These are phyloP conservation scores for Colletotrichum tropicicola DNA, from an alignment of 2,329 filamentous ascomycete species.

Conservation along the genomic window DNA sequence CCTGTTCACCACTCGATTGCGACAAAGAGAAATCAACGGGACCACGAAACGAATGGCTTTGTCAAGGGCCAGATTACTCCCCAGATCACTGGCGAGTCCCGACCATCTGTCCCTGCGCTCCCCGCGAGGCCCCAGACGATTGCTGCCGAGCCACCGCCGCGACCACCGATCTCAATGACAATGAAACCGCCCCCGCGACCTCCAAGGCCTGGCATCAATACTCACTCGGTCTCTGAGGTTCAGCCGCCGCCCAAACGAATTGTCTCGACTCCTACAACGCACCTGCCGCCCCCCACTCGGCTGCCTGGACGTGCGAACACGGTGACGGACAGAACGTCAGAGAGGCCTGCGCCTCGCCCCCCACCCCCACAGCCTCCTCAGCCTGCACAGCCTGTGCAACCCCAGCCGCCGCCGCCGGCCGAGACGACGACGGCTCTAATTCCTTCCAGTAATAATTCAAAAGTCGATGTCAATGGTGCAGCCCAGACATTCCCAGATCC, in stretches of 20 bases:
- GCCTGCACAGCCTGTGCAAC: conserved; percentile 6
- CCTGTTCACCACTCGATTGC: conserved; percentile 60
- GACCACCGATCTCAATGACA: conserved; percentile 37
- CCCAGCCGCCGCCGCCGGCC: conserved; percentile 35
- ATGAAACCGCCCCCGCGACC: conserved; percentile 55
- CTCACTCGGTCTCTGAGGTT: conserved; percentile 34
- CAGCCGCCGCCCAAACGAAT: conserved; percentile 37
- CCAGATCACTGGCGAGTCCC: conserved; percentile 52
- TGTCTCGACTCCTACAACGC: conserved; percentile 30
- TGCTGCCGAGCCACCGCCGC: conserved; percentile 39
- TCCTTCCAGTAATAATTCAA: conserved; percentile 41
- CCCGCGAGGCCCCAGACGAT: conserved; percentile 56
- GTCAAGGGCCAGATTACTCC: conserved; percentile 47
- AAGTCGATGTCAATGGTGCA: conserved; percentile 54
- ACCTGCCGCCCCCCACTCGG: conserved; percentile 33
- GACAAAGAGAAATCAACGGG: conserved; percentile 54
- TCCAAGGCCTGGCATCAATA: conserved; percentile 43
- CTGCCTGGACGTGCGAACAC: conserved; percentile 42
- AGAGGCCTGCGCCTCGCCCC: conserved; percentile 44
- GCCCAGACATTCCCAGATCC: conserved; percentile 75
- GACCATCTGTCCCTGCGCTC: conserved; percentile 48
- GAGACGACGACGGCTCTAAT: conserved; percentile 50
- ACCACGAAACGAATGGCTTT: conserved; percentile 51
- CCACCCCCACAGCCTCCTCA: conserved; percentile 23
- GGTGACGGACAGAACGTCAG: conserved; percentile 53